phyloP scores from a whole-genome alignment of 352 stramenopile genomes.

The Globisporangium mamillatum region DNA sequence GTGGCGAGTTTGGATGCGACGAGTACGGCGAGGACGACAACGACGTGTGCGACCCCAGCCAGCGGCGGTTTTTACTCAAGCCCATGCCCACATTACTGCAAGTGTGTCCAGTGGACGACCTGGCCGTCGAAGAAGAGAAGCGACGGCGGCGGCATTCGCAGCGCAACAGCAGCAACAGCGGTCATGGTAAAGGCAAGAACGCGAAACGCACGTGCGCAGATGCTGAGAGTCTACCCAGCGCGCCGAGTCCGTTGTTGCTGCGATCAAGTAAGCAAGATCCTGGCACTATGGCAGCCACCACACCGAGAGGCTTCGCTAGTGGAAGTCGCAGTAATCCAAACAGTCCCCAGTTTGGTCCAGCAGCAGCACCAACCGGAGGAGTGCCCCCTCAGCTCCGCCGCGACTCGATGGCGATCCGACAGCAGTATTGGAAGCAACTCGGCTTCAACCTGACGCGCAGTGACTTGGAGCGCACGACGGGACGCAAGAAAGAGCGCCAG shows the following conservation, averaged over 20 bases:
- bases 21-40: conserved; percentile 18
- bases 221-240: conserved; percentile 55
- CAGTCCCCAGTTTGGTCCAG: not conserved
- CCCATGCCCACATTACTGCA: conserved; percentile 65
- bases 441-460: conserved; percentile 77
- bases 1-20: conserved; percentile 11
- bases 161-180: conserved; percentile 19
- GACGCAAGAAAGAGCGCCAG: conserved; percentile 53
- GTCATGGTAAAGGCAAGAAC: conserved; percentile 30
- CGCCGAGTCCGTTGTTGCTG: conserved; percentile 31
- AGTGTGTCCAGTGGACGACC: conserved; percentile 72
- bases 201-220: conserved; percentile 46
- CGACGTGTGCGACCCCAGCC: not conserved
- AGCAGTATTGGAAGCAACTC: conserved; percentile 86
- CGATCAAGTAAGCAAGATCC: conserved; percentile 12
- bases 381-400: conserved; percentile 41
- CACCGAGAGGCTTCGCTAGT: conserved; percentile 2
- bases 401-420: conserved; percentile 79
- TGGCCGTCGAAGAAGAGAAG: conserved; percentile 78
- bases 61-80: conserved; percentile 50
- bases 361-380: conserved; percentile 7
- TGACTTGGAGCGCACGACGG: conserved; percentile 78
- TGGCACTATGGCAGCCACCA: conserved; percentile 14
- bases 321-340: not conserved
- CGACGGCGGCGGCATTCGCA: conserved; percentile 51